Evolutionary conservation across 371 early-diverging fungal genomes (phyloP), one percentile per base, ranked within the genome.

Genomic region (Lichtheimia ornata): DNA sequence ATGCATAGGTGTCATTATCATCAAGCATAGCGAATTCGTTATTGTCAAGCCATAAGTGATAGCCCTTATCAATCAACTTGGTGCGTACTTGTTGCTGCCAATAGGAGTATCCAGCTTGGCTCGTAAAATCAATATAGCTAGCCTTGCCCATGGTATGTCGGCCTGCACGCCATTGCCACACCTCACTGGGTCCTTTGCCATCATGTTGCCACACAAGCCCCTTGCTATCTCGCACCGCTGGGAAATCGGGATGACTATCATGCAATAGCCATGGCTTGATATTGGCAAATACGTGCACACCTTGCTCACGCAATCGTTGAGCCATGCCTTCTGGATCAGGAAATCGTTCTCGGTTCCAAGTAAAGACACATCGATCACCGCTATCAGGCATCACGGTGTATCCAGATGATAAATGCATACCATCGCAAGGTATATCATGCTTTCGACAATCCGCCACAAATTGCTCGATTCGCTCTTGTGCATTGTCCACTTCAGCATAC

Each of bases 221-320:
- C 6, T 65, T 59, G 14, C 54, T 50, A 1, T 62, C 42, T 14
- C 59, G 41, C 12, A 82, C 42, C 13, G 49, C 5, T 1, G 73
- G 50, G 55, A 77, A 88, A 13, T 79, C 70, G 7, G 88, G 88
- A 67, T 88, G 88, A 2, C 51, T 61, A 2, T 72, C 51, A 6
- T 69, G 58, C 15, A 88, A 63, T 3, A 88, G 58, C 88, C 88
- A 88, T 5, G 88, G 88, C 55, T 88, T 88, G 41, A 88, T 63
- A 56, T 88, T 88, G 15, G 88, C 85, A 53, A 83, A 81, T 0
- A 83, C 66, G 1, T 74, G 67, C 13, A 87, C 79, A 6, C 88
- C 88, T 11, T 55, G 55, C 1, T 61, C 62, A 9, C 68, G 61
- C 7, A 80, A 59, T 7, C 61, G 56, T 12, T 59, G 43, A 12